Percentiles rank a stretch among this genome's conserved stretches.
phyloP scores from a whole-genome alignment of 495 filamentous ascomycete genomes.

The Xylaria nigripes region DNA sequence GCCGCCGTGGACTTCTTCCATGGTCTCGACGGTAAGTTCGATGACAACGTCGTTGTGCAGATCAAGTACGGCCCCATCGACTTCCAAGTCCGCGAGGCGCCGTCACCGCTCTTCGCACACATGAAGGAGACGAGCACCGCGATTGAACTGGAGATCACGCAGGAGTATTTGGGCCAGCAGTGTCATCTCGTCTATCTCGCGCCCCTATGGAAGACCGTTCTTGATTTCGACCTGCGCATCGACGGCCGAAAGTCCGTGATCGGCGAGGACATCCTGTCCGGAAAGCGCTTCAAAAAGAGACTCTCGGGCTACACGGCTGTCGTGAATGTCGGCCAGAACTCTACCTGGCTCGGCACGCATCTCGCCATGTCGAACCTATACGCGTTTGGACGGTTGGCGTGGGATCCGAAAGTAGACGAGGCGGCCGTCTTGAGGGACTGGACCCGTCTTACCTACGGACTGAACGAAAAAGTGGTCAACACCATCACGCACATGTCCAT shows the following conservation, averaged over 20 bases:
- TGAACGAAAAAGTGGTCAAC: constrained; percentile 44
- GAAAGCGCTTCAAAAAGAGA: constrained; percentile 49
- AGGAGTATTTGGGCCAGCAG: constrained; percentile 68
- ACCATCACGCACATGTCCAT: constrained; percentile 57
- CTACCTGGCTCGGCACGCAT: constrained; percentile 61
- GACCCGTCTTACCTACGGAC: constrained; percentile 57
- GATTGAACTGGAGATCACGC: constrained; percentile 59
- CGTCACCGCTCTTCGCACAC: constrained; percentile 62
- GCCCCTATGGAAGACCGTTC: constrained; percentile 58
- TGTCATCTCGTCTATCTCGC: constrained; percentile 58
- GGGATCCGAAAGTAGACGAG: constrained; percentile 45
- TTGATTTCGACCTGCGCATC: constrained; percentile 58
- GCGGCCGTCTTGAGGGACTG: constrained; percentile 51
- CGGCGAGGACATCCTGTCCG: constrained; percentile 50
- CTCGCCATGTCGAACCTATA: constrained; percentile 67
- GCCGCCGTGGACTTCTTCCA: constrained; percentile 62
- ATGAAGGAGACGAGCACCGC: constrained; percentile 48
- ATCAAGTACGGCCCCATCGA: constrained; percentile 71
- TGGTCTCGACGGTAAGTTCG: constrained; percentile 54
- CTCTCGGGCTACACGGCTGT: constrained; percentile 58
- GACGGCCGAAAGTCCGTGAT: constrained; percentile 43
- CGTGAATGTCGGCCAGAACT: constrained; percentile 59
- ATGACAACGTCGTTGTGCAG: constrained; percentile 62
- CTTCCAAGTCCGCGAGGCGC: constrained; percentile 65
- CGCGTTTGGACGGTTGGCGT: constrained; percentile 58